These are phyloP conservation scores for Heimioporus sp. DNA, from an alignment of 768 basidiomycete species.

Conservation along the genomic window DNA sequence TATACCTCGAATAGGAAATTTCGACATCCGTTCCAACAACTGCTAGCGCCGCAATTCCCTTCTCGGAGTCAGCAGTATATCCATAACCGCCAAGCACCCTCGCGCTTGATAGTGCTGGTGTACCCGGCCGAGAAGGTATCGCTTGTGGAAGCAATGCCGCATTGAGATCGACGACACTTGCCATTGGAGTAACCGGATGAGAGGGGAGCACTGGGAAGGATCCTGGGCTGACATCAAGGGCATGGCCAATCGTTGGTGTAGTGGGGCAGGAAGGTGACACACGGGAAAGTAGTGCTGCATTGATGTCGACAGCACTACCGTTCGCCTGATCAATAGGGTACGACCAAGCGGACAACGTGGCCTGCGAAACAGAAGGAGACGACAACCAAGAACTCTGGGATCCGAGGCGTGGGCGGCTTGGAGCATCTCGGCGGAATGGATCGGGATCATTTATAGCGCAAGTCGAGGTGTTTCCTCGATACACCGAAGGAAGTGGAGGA, in stretches of 20 bases:
- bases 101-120: constrained; percentile 54
- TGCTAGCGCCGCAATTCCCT: constrained; percentile 47
- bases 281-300: constrained; percentile 38
- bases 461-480: constrained; percentile 44
- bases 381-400: constrained; percentile 78
- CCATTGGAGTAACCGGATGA: neutral
- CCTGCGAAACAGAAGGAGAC: constrained; percentile 55
- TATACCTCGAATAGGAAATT: constrained; percentile 50
- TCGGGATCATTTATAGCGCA: constrained; percentile 46
- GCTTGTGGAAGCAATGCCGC: constrained; percentile 39
- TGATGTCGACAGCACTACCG: constrained; percentile 41
- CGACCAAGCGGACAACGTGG: constrained; percentile 65
- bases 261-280: no score
- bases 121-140: constrained; percentile 43
- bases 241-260: no score
- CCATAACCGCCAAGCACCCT: constrained; percentile 71
- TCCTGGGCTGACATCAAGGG: no score
- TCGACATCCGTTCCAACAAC: constrained; percentile 48
- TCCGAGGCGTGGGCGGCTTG: constrained; percentile 49
- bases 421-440: constrained; percentile 59
- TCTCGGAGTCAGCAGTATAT: constrained; percentile 57
- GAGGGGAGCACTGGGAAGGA: constrained; percentile 29
- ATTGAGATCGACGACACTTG: constrained; percentile 42
- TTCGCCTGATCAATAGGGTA: constrained; percentile 52
- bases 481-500: constrained; percentile 55